Evolutionary conservation across 2,329 filamentous ascomycete species (phyloP), one percentile per base, ranked within the genome.

Genomic region (Hirsutella minnesotensis): DNA sequence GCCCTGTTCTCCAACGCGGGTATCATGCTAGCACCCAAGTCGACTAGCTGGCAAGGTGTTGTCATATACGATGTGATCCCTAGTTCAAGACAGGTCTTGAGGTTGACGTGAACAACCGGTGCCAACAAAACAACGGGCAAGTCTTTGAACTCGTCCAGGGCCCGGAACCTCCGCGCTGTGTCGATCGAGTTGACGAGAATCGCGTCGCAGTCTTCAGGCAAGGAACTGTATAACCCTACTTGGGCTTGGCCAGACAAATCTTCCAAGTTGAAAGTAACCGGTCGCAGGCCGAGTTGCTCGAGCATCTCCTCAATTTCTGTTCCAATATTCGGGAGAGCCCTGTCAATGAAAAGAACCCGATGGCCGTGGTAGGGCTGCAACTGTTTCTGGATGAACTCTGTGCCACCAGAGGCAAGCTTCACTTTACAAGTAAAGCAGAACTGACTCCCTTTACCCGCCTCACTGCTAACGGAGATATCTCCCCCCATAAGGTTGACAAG

Each of bases 41-140:
- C 92, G 48, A 95, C 94, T 4, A 90, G 79, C 56, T 90, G 76
- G 65, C 92, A 96, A 9, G 92, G 92, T 15, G 88, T 95, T 2
- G 92, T 96, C 88, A 96, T 95, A 64, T 95, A 96, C 41, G 89
- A 95, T 15, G 89, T 94, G 52, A 98, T 95, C 48, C 92, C 90
- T 49, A 96, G 75, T 60, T 96, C 92, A 46, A 96, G 69, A 45
- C 90, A 92, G 3, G 87, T 92, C 67, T 95, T 95, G 53, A 98
- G 73, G 61, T 81, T 94, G 51, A 96, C 87, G 47, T 89, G 86
- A 12, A 96, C 88, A 30, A 87, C 72, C 0, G 90, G 88, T 37
- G 88, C 92, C 38, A 96, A 68, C 47, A 96, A 77, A 36, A 98
- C 90, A 50, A 98, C 89, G 3, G 92, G 92, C 38, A 95, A 87